Evolutionary conservation across 1,139 yeast species (phyloP), one percentile per base, ranked within the genome.

Genomic region (Pichia sp.): DNA sequence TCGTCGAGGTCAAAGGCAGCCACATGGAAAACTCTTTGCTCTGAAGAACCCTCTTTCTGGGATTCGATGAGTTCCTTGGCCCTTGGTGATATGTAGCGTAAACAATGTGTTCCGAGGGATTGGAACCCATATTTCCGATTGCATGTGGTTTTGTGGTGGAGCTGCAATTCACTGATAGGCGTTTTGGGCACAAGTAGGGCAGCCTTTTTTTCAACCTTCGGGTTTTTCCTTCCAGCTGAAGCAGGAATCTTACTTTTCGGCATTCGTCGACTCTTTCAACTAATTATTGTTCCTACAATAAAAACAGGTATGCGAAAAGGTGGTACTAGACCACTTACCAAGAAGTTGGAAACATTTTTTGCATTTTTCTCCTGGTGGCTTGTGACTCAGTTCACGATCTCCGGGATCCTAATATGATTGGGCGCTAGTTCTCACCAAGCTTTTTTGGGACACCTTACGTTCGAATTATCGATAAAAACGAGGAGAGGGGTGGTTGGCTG

Each of bases 1-100:
- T 79, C 82, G 69, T 89, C 96, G 50, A 89, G 71, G 67, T 89
- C 96, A 66, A 89, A 89, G 0, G 87, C 85, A 0, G 90, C 89
- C 0, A 87, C 67, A 19, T 41, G 23, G 51, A 19, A 4, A 19
- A 47, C 5, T 32, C 11, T 29, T 23, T 32, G 36, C 16, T 26
- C 44, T 10, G 34, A 7, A 38, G 41, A n/a, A 11, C n/a, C 16
- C n/a, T 36, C n/a, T 13, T n/a, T n/a, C n/a, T 11, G 29, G 11
- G 47, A 11, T 4, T 30, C 34, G 13, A 44, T 32, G 2, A 51
- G 7, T n/a, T 38, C 30, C 10, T 45, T 38, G 8, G 42, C 47
- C 15, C 15, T n/a, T 8, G 56, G 50, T 2, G 56, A 57, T 6
- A 43, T 47, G 34, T 46, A 45, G 1, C 50, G 23, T 1, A 59